Evolutionary conservation across 2,329 filamentous ascomycete species (phyloP), one percentile per base, ranked within the genome.

Genomic region (Cercospora nicotianae): DNA sequence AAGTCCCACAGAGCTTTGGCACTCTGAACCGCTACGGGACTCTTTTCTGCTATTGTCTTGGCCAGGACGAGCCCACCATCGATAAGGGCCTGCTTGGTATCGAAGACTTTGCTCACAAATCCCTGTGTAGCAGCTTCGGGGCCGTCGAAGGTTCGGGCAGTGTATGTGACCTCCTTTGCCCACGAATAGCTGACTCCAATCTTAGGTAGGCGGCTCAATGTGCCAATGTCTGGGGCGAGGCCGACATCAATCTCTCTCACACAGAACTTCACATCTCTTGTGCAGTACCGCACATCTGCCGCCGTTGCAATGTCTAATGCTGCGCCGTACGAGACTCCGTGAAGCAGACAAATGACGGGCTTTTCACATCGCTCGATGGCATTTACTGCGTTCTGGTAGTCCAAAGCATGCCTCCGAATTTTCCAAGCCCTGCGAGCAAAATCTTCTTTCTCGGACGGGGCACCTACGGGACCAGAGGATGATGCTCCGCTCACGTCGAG

Each of bases 1-100:
- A 90, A 92, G 79, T 95, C 93, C 76, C 96, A 78, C 70, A 96
- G 80, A 81, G 94, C 91, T 82, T 96, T 96, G 3, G 93, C 96
- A 7, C 92, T 90, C 81, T 93, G 87, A 68, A 94, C 91, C 1
- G 93, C 93, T 20, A 98, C 89, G 0, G 94, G 94, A 76, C 91
- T 95, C 85, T 97, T 97, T 12, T 79, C 82, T 30, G 91, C 90
- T 67, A 97, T 87, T 74, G 89, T 74, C 5, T 76, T 80, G 0
- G 91, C 92, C 73, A 91, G 76, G 68, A 87, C 83, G 67, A 94
- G 60, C 0, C 85, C 93, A 28, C 85, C 85, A 51, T 81, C 80
- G 23, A 96, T 77, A 1, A 90, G 86, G 51, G 84, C 85, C 18
- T 83, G 83, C 81, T 95, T 83, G 67, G 81, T 83, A 57, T 86